A percentile compares a stretch with the other conserved stretches of the same genome.
Evolutionary conservation across 2,329 filamentous ascomycete genomes (phyloP).

Genomic region (Fusarium sp.): DNA sequence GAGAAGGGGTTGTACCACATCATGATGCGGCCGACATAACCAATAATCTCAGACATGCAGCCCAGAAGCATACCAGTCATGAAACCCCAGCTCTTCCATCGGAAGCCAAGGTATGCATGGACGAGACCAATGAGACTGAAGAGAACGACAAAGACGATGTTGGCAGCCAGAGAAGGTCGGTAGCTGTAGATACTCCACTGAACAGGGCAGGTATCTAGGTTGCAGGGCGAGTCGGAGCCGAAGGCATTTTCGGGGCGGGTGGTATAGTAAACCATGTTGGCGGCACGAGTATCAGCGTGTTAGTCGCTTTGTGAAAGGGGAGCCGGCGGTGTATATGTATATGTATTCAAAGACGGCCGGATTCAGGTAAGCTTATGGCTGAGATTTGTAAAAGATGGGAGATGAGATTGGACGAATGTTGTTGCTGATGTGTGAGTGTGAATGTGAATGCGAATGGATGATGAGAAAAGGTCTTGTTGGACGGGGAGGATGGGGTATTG

Average conservation of each 20-base stretch:
- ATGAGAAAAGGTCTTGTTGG: constrained; percentile 1
- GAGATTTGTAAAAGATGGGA: not conserved
- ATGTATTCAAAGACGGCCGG: not conserved
- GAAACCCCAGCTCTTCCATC: constrained; percentile 62
- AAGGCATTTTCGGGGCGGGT: constrained; percentile 49
- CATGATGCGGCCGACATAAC: constrained; percentile 70
- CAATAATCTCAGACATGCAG: constrained; percentile 67
- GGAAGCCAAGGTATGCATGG: constrained; percentile 59
- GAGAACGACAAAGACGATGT: constrained; percentile 61
- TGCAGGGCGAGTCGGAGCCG: constrained; percentile 59
- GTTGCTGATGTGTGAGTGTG: constrained; percentile 7
- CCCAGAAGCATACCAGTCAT: constrained; percentile 65
- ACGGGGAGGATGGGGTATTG: constrained; percentile 9
- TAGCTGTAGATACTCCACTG: constrained; percentile 65
- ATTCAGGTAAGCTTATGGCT: constrained; percentile 25
- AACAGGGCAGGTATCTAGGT: constrained; percentile 58
- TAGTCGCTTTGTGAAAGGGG: not conserved
- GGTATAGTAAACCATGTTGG: constrained; percentile 34
- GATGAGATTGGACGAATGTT: constrained; percentile 6
- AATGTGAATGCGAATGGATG: no score
- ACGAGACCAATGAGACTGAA: constrained; percentile 56
- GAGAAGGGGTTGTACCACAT: constrained; percentile 68
- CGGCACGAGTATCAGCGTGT: not conserved
- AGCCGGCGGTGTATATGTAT: not conserved
- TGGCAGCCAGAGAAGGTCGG: constrained; percentile 63